Evolutionary conservation across 768 basidiomycete genomes (phyloP), one percentile per base, ranked within the genome.

Genomic region (Panaeolus cyanescens): DNA sequence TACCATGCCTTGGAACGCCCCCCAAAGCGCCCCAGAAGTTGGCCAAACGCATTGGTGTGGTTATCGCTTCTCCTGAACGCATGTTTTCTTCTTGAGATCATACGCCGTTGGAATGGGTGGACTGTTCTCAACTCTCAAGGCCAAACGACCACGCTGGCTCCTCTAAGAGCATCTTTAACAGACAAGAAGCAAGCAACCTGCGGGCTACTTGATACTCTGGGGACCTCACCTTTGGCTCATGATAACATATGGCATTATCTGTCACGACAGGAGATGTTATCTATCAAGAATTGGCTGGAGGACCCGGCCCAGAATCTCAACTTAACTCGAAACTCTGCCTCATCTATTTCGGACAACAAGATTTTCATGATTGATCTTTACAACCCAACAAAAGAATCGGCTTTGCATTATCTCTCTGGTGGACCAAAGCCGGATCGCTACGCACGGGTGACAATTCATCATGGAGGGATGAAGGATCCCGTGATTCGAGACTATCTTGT

Each of bases 401-500:
- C 80, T 4, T 70, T 86, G 13, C 71, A 70, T 0, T 85, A 85
- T 65, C 70, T 87, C 33, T 58, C 56, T 7, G 55, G 63, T 0
- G 66, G 55, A 2, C 30, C 57, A 7, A 66, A 71, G 1, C 84
- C 83, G 0, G 64, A 72, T 32, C 70, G 75, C 33, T 81, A 75
- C 62, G 83, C 85, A 5, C 75, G 79, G 55, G 83, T 82, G n/a
- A 78, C 78, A 28, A 73, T 88, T 54, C 80, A 84, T 62, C 80
- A 84, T 67, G 85, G 83, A 25, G 75, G 75, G 10, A 68, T 65
- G 12, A 62, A 63, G 4, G 73, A 70, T 10, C 83, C 84, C 9
- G 66, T 72, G n/a, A 78, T 86, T 33, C 75, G 72, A 59, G 84
- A 87, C 64, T 85, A 86, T 65, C 71, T 86, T 7, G 79, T 88